These are phyloP conservation scores for Secale cereale DNA, from an alignment of 176 grass and related monocot species.

Conservation along the genomic window DNA sequence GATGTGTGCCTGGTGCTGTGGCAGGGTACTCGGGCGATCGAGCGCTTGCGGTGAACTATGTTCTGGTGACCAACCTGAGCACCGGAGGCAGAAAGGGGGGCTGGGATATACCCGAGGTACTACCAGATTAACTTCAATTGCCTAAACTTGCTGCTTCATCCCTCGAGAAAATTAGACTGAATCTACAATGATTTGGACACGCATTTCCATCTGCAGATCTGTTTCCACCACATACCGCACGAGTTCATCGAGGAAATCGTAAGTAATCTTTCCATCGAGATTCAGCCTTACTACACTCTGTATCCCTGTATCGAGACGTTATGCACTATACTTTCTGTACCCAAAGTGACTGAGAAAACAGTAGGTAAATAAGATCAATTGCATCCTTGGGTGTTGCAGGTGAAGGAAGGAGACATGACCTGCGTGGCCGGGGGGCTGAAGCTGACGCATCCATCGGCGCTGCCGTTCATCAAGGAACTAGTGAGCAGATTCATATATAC, in stretches of 20 bases:
- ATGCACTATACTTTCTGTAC: too few species aligned
- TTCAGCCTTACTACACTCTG: too few species aligned
- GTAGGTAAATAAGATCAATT: neutral
- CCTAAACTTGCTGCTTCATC: too few species aligned
- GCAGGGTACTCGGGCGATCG: slow-evolving; percentile 56
- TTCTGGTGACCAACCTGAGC: slow-evolving; percentile 67
- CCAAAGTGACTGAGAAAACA: neutral
- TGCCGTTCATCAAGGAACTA: slow-evolving; percentile 58
- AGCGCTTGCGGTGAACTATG: slow-evolving; percentile 60
- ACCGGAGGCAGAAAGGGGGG: slow-evolving; percentile 45
- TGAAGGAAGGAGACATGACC: slow-evolving; percentile 57
- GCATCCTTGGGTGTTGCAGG: slow-evolving; percentile 20
- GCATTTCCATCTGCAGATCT: slow-evolving; percentile 40
- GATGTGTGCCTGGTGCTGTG: neutral
- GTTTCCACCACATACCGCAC: slow-evolving; percentile 65
- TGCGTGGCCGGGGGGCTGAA: slow-evolving; percentile 77
- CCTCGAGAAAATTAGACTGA: too few species aligned
- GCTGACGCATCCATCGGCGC: slow-evolving; percentile 61
- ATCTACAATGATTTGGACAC: neutral
- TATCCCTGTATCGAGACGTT: too few species aligned
- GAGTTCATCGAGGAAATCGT: slow-evolving; percentile 63
- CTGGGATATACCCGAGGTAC: slow-evolving; percentile 56
- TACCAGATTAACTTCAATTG: too few species aligned
- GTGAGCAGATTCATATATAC: slow-evolving; percentile 28
- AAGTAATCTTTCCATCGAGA: neutral